phyloP scores from a whole-genome alignment of 2,329 filamentous ascomycete species.

The Aspergillus terreus region DNA sequence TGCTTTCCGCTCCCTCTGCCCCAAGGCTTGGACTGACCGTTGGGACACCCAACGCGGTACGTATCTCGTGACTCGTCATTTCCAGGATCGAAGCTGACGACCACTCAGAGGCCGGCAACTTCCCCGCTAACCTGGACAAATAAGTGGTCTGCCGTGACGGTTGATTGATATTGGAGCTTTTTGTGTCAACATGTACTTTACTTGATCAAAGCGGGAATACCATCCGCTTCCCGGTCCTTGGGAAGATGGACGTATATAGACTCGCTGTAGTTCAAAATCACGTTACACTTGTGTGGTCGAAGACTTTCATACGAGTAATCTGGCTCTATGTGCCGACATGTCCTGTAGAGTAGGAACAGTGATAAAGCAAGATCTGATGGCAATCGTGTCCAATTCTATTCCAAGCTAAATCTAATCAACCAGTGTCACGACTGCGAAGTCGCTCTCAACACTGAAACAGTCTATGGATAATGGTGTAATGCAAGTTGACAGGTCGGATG shows the following conservation, averaged over 20 bases:
- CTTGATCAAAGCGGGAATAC: conserved; percentile 30
- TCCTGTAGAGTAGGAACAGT: neutral
- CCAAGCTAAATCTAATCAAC: neutral
- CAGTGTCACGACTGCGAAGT: conserved; percentile 3
- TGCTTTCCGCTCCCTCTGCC: conserved; percentile 96
- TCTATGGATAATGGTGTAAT: conserved; percentile 1
- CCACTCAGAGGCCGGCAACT: conserved; percentile 52
- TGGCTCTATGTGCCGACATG: neutral
- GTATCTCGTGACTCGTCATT: conserved; percentile 31
- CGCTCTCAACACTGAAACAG: neutral
- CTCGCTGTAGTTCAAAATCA: conserved; percentile 21
- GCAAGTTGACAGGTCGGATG: neutral
- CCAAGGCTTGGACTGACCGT: conserved; percentile 85
- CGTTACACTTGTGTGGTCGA: conserved; percentile 9
- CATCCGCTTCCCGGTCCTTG: conserved; percentile 21
- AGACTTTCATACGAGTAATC: neutral
- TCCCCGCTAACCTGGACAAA: conserved; percentile 49
- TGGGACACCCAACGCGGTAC: conserved; percentile 97
- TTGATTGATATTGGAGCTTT: conserved; percentile 26
- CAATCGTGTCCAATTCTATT: neutral
- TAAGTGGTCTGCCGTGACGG: conserved; percentile 30
- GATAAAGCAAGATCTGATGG: too few species aligned
- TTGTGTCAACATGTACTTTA: conserved; percentile 40
- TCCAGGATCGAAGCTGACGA: conserved; percentile 7
- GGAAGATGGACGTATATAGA: conserved; percentile 31